These are phyloP conservation scores for Funneliformis mosseae DNA, from an alignment of 192 early-diverging fungal species.

Conservation along the genomic window DNA sequence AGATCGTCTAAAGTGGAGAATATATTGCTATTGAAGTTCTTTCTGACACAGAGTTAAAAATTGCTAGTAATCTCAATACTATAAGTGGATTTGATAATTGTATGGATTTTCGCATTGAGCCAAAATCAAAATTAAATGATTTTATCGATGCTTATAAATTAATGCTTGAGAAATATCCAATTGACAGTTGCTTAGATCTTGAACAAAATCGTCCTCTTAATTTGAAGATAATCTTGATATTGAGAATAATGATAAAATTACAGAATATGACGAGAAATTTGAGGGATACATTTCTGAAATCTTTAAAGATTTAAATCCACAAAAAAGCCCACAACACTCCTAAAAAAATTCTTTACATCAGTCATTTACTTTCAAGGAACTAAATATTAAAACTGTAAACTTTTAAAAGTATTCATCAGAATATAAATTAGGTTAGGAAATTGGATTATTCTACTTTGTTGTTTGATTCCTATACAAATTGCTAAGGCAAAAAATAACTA, in stretches of 20 bases:
- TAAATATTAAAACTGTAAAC: background rate
- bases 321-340: background rate
- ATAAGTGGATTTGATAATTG: background rate
- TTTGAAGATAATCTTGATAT: background rate
- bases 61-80: background rate
- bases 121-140: background rate
- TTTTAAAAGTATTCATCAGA: background rate
- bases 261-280: slow-evolving; percentile 6
- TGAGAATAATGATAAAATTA: background rate
- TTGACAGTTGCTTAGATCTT: background rate
- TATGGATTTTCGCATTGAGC: slow-evolving; percentile 1
- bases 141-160: slow-evolving; percentile 6
- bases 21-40: slow-evolving; percentile 15
- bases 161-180: slow-evolving; percentile 16
- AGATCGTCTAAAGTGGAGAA: background rate
- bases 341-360: background rate
- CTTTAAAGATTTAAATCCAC: background rate
- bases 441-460: slow-evolving; percentile 18
- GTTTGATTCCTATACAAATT: slow-evolving; percentile 20
- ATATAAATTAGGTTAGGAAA: background rate
- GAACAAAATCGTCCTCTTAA: background rate
- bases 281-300: background rate
- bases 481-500: slow-evolving; percentile 32
- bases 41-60: slow-evolving; percentile 24
- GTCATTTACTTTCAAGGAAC: background rate